Evolutionary conservation across 768 basidiomycete genomes (phyloP).

Genomic region (Podaxis rugospora): DNA sequence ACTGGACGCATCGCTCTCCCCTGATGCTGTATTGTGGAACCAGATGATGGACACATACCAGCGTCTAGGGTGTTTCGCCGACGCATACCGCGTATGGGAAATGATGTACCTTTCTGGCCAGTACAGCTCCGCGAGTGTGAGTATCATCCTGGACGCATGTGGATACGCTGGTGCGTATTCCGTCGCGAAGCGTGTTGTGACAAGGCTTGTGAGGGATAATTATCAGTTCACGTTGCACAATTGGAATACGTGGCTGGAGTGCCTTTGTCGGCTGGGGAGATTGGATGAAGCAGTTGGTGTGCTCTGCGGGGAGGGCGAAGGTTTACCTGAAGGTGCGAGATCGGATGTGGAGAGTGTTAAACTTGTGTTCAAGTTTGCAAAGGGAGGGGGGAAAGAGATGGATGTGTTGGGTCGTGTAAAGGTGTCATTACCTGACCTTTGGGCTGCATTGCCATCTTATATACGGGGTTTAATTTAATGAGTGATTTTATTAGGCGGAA

Average conservation of each 20-base stretch:
- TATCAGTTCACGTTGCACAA: conserved; percentile 59
- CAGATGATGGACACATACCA: conserved; percentile 89
- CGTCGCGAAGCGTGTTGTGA: conserved; percentile 52
- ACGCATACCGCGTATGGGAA: conserved; percentile 81
- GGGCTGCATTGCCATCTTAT: conserved; percentile 16
- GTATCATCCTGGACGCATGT: conserved; percentile 84
- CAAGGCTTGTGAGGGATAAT: conserved; percentile 41
- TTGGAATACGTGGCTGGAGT: conserved; percentile 84
- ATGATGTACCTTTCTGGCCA: conserved; percentile 54
- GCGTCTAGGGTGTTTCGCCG: conserved; percentile 64
- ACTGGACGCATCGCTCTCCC: conserved; percentile 73
- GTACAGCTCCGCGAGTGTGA: conserved; percentile 63
- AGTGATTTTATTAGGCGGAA: not conserved
- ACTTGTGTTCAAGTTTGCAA: conserved; percentile 54
- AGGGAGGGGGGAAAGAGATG: conserved; percentile 33
- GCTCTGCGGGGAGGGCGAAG: conserved; percentile 53
- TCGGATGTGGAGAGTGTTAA: conserved; percentile 47
- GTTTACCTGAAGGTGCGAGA: conserved; percentile 25
- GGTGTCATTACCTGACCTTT: conserved; percentile 35
- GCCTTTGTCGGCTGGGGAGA: conserved; percentile 68
- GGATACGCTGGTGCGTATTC: conserved; percentile 51
- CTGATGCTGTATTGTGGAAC: conserved; percentile 70
- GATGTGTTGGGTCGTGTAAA: conserved; percentile 44
- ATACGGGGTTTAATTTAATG: conserved; percentile 1
- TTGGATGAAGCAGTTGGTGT: conserved; percentile 64